These are phyloP conservation scores for Phytophthora fragariae DNA, from an alignment of 352 stramenopile species.

Conservation along the genomic window DNA sequence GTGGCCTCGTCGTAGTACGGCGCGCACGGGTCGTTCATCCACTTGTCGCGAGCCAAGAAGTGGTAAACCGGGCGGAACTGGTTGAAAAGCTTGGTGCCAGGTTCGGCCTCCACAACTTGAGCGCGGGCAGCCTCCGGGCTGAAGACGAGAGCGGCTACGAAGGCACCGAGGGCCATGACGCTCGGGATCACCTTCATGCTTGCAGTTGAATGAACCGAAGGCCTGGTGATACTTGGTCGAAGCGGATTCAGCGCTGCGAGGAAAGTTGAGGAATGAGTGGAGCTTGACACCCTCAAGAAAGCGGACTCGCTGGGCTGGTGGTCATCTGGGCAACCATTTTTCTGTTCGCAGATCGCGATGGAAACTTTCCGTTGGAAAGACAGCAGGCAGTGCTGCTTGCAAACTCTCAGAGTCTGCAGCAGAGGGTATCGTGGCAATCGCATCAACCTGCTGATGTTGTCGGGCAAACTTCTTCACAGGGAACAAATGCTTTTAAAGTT, in stretches of 20 bases:
- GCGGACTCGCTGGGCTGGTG: neutral
- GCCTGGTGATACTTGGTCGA: neutral
- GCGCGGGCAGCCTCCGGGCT: constrained; percentile 17
- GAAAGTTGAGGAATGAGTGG: neutral
- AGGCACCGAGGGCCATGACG: constrained; percentile 21
- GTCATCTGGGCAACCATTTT: neutral
- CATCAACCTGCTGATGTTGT: neutral
- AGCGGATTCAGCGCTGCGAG: neutral
- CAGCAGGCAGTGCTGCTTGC: neutral
- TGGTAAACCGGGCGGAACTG: constrained; percentile 71
- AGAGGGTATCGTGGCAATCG: neutral
- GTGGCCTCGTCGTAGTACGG: constrained; percentile 65
- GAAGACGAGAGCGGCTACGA: constrained; percentile 22
- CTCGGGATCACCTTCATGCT: constrained; percentile 34
- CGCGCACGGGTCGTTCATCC: constrained; percentile 44
- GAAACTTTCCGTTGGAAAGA: neutral
- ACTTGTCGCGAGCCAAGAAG: constrained; percentile 67
- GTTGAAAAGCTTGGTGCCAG: constrained; percentile 41
- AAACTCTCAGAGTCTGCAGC: neutral
- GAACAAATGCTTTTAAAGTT: neutral
- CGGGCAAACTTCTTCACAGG: neutral
- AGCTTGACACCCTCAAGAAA: neutral
- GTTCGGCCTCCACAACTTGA: constrained; percentile 15
- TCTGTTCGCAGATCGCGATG: neutral
- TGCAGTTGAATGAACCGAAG: neutral